Evolutionary conservation across 2,329 filamentous ascomycete species (phyloP), one percentile per base, ranked within the genome.

Genomic region (Trichoderma gracile): DNA sequence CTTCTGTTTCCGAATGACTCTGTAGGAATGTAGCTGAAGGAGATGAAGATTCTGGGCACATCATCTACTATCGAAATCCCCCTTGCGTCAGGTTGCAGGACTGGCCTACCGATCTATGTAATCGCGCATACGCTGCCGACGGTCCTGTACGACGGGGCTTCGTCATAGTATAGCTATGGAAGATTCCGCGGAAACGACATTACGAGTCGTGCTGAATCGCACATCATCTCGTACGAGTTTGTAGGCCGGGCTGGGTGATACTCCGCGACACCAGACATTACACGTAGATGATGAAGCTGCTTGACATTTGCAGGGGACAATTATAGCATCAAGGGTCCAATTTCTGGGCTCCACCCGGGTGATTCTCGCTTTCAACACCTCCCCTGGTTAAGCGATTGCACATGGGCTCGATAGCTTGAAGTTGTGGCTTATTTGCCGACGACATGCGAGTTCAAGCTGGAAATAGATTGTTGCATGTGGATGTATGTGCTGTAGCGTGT

Each of bases 121-220:
- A 62, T 62, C 49, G 40, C 53, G 58, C 58, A 62, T 62, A 49
- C 58, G 53, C 58, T 62, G 58, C 58, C 58, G 47, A 62, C 45
- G 33, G 46, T 42, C 42, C 46, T 42, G 49, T 61, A 46, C 46
- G 57, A 30, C 47, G 23, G 38, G 43, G 47, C 58, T 27, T 45
- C 12, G 23, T 53, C 15, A 38, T 12, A n/a, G n/a, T n/a, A n/a
- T n/a, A n/a, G n/a, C n/a, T n/a, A 38, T 38, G 17, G 19, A 56
- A 56, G 40, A 56, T 30, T 38, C 43, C 23, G n/a, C 10, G 38
- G 33, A 60, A 50, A 43, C 17, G 30, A 52, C 5, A 52, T 52
- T 60, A 5, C 25, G 25, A 25, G 25, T 25, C 25, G 38, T 42
- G 46, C 38, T 52, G 47, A 52, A 27, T 45, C 45, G 7, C 57